A percentile compares a stretch with the other conserved stretches of the same genome.
Evolutionary conservation across 2,329 filamentous ascomycete species (phyloP).

Genomic region (Ceratocystis ficicola): DNA sequence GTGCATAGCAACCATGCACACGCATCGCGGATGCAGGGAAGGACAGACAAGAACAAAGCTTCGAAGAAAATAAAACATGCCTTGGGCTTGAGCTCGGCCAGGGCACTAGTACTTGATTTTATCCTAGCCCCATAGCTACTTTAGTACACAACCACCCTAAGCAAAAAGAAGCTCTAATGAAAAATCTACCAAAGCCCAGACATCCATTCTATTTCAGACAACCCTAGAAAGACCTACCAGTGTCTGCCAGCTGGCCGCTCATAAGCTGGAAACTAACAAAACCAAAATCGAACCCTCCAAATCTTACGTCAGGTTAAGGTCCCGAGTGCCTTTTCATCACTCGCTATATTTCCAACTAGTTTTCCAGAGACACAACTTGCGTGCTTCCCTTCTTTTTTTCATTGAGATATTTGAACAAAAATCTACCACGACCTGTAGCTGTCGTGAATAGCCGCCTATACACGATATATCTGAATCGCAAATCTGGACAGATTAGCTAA

Average conservation of each 20-base stretch:
- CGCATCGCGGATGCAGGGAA: conserved; percentile 1
- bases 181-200: background rate
- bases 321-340: too few relatives aligned
- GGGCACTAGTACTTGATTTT: background rate
- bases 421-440: too few relatives aligned
- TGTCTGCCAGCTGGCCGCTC: background rate
- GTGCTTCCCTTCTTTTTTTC: too few relatives aligned
- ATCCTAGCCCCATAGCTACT: background rate
- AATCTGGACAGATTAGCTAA: too few relatives aligned
- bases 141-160: background rate
- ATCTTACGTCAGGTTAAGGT: background rate
- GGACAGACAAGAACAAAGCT: background rate
- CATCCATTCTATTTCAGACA: background rate
- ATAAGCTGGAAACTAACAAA: too few relatives aligned
- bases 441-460: too few relatives aligned
- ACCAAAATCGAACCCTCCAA: too few relatives aligned
- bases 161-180: background rate
- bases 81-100: background rate
- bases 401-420: too few relatives aligned
- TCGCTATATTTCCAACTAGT: too few relatives aligned
- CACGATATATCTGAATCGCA: too few relatives aligned
- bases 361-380: too few relatives aligned
- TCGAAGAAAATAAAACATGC: background rate
- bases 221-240: background rate
- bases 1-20: background rate